phyloP scores from a whole-genome alignment of 345 rosid genomes.

The Viola odorata region DNA sequence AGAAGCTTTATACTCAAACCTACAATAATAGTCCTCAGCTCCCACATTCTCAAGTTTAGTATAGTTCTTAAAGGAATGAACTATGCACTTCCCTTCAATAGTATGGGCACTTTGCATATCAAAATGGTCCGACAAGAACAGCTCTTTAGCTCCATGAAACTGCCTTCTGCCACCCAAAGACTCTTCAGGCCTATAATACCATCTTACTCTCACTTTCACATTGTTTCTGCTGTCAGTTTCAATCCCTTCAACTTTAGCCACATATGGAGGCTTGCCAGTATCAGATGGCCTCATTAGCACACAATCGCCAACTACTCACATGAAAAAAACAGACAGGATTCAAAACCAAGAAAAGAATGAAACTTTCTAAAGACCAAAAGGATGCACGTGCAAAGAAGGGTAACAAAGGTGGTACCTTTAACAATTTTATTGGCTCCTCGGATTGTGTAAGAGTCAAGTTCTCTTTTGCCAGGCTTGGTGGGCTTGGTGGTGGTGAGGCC shows the following conservation, averaged over 20 bases:
- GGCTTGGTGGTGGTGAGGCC: conserved; percentile 42
- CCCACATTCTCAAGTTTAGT: conserved; percentile 74
- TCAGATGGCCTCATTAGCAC: conserved; percentile 84
- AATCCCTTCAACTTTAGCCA: conserved; percentile 74
- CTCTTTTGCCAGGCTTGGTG: conserved; percentile 44
- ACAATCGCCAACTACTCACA: conserved; percentile 58
- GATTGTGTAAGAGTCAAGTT: conserved; percentile 58
- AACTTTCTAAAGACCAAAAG: neutral
- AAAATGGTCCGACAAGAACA: conserved; percentile 76
- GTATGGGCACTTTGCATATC: conserved; percentile 81
- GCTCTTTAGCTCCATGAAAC: conserved; percentile 90
- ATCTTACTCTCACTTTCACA: conserved; percentile 65
- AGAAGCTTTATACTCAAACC: conserved; percentile 83
- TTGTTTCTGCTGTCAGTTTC: conserved; percentile 62
- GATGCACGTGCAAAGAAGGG: neutral
- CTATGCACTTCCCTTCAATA: conserved; percentile 78
- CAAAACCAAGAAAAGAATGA: conserved; percentile 3
- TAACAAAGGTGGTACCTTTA: conserved; percentile 32
- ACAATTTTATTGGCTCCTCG: conserved; percentile 64
- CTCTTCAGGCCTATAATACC: conserved; percentile 92
- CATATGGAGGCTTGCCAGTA: conserved; percentile 66
- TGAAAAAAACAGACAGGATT: conserved; percentile 7
- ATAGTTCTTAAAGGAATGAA: conserved; percentile 71
- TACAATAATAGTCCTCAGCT: conserved; percentile 71
- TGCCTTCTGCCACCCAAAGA: conserved; percentile 76